Percentiles rank a stretch among this genome's conserved stretches.
Evolutionary conservation across 176 grass and related monocot species (phyloP).

Genomic region (Lolium rigidum): DNA sequence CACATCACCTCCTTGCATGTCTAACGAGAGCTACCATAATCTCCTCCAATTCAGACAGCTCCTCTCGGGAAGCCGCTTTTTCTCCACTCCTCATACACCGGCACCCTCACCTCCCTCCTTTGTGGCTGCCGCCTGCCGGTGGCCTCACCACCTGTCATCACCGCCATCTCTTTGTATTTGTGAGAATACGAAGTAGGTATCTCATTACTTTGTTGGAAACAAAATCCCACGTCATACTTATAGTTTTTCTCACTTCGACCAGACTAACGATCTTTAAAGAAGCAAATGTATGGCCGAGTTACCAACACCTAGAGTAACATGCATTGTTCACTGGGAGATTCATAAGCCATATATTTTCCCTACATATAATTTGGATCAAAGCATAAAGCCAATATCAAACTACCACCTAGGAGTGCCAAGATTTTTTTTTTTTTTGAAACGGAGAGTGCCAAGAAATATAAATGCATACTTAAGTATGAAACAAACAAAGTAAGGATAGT

Average conservation of each 20-base stretch:
- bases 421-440: no score
- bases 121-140: neutral
- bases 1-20: neutral
- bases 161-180: neutral
- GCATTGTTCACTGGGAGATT: neutral
- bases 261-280: no score
- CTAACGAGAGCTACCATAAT: neutral
- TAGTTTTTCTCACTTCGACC: neutral
- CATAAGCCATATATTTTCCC: neutral
- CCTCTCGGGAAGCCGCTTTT: neutral
- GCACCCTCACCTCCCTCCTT: neutral
- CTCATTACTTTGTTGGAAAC: no score
- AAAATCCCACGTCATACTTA: neutral
- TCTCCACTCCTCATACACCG: neutral
- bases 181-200: neutral
- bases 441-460: neutral
- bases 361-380: neutral
- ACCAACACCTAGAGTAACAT: no score
- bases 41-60: neutral
- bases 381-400: neutral
- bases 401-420: neutral
- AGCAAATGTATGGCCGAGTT: neutral
- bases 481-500: constrained; percentile 2
- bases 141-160: neutral
- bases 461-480: neutral